These are phyloP conservation scores for Lasiosphaeris hirsuta DNA, from an alignment of 495 filamentous ascomycete species.

Conservation along the genomic window DNA sequence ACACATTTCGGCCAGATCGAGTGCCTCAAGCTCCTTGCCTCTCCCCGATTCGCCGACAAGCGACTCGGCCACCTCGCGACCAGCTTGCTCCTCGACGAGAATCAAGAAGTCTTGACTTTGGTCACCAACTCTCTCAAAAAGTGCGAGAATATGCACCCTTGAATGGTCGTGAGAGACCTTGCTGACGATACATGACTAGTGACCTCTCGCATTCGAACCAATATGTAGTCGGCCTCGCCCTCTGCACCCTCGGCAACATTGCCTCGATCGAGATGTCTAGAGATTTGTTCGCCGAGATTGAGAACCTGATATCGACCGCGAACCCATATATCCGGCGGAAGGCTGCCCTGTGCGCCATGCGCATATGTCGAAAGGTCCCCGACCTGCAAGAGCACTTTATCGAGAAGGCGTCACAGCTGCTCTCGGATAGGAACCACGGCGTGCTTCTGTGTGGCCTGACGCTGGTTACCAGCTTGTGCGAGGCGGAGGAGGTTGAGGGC, in stretches of 20 bases:
- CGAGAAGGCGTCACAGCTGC: constrained; percentile 84
- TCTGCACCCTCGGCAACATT: constrained; percentile 95
- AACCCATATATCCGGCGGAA: constrained; percentile 97
- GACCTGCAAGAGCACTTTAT: constrained; percentile 96
- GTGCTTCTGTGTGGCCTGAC: constrained; percentile 91
- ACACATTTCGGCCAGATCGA: constrained; percentile 99
- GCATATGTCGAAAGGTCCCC: constrained; percentile 95
- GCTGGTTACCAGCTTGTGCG: constrained; percentile 85
- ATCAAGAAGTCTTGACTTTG: constrained; percentile 93
- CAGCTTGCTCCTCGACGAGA: constrained; percentile 94
- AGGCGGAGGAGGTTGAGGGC: constrained; percentile 86
- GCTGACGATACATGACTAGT: constrained; percentile 52
- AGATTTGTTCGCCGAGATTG: constrained; percentile 93
- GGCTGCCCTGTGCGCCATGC: constrained; percentile 99
- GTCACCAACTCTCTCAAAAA: constrained; percentile 98
- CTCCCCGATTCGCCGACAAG: constrained; percentile 97
- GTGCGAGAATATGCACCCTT: constrained; percentile 43
- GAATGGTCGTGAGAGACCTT: background rate
- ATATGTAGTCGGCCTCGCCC: constrained; percentile 93
- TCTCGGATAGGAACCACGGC: constrained; percentile 90
- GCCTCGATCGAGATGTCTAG: constrained; percentile 98
- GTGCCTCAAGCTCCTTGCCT: constrained; percentile 95
- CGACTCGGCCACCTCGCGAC: constrained; percentile 93
- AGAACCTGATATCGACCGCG: constrained; percentile 80
- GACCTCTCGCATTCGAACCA: constrained; percentile 97